Percentiles rank a stretch among this genome's conserved stretches.
These are phyloP conservation scores for Houttuynia cordata DNA, from an alignment of 164 flowering plant species.

Conservation along the genomic window DNA sequence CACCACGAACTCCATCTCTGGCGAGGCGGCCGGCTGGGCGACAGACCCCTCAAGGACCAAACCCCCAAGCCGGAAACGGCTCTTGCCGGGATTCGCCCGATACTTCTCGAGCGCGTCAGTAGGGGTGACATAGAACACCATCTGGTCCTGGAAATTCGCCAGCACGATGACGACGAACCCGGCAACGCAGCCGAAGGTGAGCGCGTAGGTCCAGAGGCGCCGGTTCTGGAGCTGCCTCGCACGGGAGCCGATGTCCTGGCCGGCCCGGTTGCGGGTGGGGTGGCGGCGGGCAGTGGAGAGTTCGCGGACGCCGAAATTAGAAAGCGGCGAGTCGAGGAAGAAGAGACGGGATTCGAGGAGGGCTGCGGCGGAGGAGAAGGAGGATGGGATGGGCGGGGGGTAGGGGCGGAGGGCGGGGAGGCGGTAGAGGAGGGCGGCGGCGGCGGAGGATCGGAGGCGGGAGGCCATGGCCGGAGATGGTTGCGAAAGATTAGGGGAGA, in stretches of 20 bases:
- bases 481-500: no score
- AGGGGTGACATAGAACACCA: slow-evolving; percentile 84
- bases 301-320: slow-evolving; percentile 21
- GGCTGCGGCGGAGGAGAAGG: neutral
- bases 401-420: no score
- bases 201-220: slow-evolving; percentile 82
- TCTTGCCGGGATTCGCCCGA: slow-evolving; percentile 36
- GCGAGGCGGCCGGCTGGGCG: slow-evolving; percentile 36
- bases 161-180: slow-evolving; percentile 62
- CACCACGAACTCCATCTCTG: slow-evolving; percentile 70
- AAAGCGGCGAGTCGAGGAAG: slow-evolving; percentile 2
- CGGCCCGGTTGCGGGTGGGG: slow-evolving; percentile 26
- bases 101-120: slow-evolving; percentile 61
- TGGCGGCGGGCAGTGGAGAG: slow-evolving; percentile 43
- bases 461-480: neutral
- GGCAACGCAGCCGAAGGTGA: slow-evolving; percentile 65
- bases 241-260: slow-evolving; percentile 58
- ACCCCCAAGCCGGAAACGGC: slow-evolving; percentile 71
- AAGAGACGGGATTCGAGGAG: neutral
- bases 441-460: slow-evolving; percentile 2
- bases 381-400: neutral
- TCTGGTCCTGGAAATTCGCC: slow-evolving; percentile 63
- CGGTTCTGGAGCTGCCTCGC: slow-evolving; percentile 81
- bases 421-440: neutral
- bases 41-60: slow-evolving; percentile 81